These are phyloP conservation scores for Penicillium sp. DNA, from an alignment of 2,329 filamentous ascomycete genomes.

Conservation along the genomic window DNA sequence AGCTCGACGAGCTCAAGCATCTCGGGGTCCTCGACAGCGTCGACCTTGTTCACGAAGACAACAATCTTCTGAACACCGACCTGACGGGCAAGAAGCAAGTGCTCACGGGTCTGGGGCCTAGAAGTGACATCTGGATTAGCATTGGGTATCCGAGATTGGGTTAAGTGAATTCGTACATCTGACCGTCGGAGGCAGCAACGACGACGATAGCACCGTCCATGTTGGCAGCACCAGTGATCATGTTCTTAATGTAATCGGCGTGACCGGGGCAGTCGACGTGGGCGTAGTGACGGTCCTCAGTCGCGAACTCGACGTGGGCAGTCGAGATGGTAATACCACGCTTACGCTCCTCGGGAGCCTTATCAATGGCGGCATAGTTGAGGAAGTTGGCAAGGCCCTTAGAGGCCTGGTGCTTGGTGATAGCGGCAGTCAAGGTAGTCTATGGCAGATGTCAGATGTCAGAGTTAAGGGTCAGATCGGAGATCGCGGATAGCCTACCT, in stretches of 20 bases:
- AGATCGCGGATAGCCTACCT: constrained; percentile 60
- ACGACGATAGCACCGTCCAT: constrained; percentile 99
- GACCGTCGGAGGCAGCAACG: constrained; percentile 95
- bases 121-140: constrained; percentile 24
- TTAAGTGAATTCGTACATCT: constrained; percentile 68
- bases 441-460: constrained; percentile 43
- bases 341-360: constrained; percentile 98
- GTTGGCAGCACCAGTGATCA: constrained; percentile 99
- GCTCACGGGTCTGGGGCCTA: constrained; percentile 93
- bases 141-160: not conserved
- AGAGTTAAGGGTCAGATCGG: constrained; percentile 6
- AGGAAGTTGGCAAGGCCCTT: constrained; percentile 94
- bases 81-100: constrained; percentile 95
- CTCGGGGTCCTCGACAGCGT: constrained; percentile 94
- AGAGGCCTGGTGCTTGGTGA: constrained; percentile 95
- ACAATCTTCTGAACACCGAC: constrained; percentile 98
- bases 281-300: constrained; percentile 92
- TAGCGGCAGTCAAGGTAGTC: constrained; percentile 97
- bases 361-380: constrained; percentile 97
- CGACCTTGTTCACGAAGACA: constrained; percentile 99
- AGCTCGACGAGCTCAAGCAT: constrained; percentile 99
- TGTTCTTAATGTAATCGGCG: constrained; percentile 99
- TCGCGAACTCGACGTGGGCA: constrained; percentile 97
- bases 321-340: constrained; percentile 99
- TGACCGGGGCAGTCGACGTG: constrained; percentile 99